phyloP scores from a whole-genome alignment of 2,329 filamentous ascomycete genomes.

The Colletotrichum horii region DNA sequence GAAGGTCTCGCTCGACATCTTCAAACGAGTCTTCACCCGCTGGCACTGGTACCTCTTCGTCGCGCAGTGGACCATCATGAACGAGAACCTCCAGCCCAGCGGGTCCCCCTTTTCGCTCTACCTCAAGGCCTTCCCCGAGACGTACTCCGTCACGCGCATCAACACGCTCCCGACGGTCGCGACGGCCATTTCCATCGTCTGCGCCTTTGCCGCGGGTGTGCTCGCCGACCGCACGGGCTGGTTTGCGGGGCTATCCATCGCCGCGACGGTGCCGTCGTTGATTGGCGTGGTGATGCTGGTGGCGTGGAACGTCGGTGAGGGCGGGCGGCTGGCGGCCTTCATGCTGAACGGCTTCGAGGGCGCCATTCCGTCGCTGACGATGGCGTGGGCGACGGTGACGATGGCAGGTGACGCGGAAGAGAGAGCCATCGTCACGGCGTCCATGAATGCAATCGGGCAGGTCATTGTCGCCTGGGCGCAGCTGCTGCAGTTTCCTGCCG shows the following conservation, averaged over 20 bases:
- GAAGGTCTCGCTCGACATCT: conserved; percentile 36
- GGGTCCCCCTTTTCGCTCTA: conserved; percentile 44
- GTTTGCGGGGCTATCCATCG: conserved; percentile 38
- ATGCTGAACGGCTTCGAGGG: conserved; percentile 42
- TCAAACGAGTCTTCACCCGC: conserved; percentile 38
- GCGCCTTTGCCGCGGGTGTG: conserved; percentile 35
- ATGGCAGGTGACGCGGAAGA: conserved; percentile 45
- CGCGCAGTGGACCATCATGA: conserved; percentile 40
- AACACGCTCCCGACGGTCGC: conserved; percentile 46
- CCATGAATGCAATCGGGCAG: conserved; percentile 48
- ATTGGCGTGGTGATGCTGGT: conserved; percentile 37
- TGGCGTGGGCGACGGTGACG: conserved; percentile 43
- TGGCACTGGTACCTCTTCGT: conserved; percentile 47
- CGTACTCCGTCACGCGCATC: conserved; percentile 42
- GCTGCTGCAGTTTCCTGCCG: conserved; percentile 41
- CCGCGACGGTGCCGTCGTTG: conserved; percentile 36
- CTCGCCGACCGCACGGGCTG: conserved; percentile 36
- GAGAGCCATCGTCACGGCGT: conserved; percentile 43
- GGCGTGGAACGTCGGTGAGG: conserved; percentile 40
- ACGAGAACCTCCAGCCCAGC: conserved; percentile 39
- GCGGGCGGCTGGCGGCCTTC: conserved; percentile 39
- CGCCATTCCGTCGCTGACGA: conserved; percentile 37
- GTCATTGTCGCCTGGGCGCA: conserved; percentile 44
- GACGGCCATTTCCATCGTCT: conserved; percentile 41
- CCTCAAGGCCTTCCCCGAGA: conserved; percentile 38